Base-by-base conservation (phyloP, 305 asterid genomes). In the Fraxinus greggii region DNA sequence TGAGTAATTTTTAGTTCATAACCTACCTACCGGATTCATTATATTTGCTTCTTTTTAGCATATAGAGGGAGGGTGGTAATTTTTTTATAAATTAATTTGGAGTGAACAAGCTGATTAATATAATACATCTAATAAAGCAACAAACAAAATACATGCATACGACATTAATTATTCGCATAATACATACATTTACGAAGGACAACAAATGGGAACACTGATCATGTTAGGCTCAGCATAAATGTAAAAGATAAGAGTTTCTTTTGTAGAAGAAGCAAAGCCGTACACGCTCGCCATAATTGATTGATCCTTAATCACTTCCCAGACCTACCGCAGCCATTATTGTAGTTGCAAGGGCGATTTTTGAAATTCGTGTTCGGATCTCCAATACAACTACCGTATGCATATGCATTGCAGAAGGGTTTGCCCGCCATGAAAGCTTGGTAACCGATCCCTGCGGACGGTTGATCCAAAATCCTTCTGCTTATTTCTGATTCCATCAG, bases 401-500 rank as follows among this genome's bases (percentile, higher is more conserved):
- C 1, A 0, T 1, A 0, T 5, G 1, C 7, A n/a, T n/a, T 0
- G 63, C 24, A 54, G 63, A 5, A 5, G 63, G 8, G 2, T 51
- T 5, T 51, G 3, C 0, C 0, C 63, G 0, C 3, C 2, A 0
- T 17, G 0, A 17, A 0, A 51, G 0, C 2, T 13, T 15, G 6
- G 12, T 45, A 45, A 48, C 2, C 1, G 23, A 15, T 0, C 61
- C 2, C 0, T 1, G 0, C 2, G 61, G 61, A 0, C 4, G 7
- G 19, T 48, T 17, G 7, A 51, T 0, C 7, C 61, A 51, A 51
- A 51, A 17, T 51, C 23, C 21, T 51, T 17, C 63, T 51, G 63
- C 3, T 51, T 51, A 17, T 5, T 51, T 17, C 63, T 51, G 63
- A 54, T 54, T 54, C 63, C 63, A 5, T n/a, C 3, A n/a, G 2